Percentiles rank a stretch among this genome's conserved stretches.
phyloP scores from a whole-genome alignment of 2,329 filamentous ascomycete species.

The Fusarium caatingaense region DNA sequence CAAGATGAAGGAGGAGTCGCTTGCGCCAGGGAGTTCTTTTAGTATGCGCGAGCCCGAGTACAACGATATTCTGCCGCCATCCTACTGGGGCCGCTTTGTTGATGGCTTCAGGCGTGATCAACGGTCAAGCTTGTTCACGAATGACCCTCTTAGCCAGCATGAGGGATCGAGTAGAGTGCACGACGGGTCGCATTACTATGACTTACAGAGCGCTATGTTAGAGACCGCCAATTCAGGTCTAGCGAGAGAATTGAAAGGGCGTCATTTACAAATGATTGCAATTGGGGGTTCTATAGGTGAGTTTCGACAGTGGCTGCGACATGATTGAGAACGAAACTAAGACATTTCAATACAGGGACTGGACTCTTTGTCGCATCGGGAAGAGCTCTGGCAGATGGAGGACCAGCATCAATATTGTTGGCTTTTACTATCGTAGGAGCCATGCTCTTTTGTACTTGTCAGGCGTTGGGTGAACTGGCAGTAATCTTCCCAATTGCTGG shows the following conservation, averaged over 20 bases:
- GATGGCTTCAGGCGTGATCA: conserved; percentile 75
- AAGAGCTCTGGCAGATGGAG: conserved; percentile 74
- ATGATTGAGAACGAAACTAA: conserved; percentile 27
- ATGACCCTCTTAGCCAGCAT: conserved; percentile 54
- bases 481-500: conserved; percentile 91
- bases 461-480: conserved; percentile 90
- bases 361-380: conserved; percentile 90
- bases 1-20: conserved; percentile 68
- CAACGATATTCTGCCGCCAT: conserved; percentile 51
- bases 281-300: conserved; percentile 90
- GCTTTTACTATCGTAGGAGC: conserved; percentile 82
- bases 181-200: conserved; percentile 63
- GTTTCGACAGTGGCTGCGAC: conserved; percentile 27
- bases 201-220: conserved; percentile 69
- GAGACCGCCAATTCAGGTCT: conserved; percentile 82
- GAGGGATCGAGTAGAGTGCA: conserved; percentile 47
- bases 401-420: conserved; percentile 81
- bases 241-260: conserved; percentile 79
- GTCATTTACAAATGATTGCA: conserved; percentile 97
- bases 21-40: conserved; percentile 61
- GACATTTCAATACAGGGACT: conserved; percentile 63
- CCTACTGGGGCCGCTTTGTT: conserved; percentile 59
- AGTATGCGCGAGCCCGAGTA: conserved; percentile 64
- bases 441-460: conserved; percentile 93
- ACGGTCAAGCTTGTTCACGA: conserved; percentile 59